These are phyloP conservation scores for Graphilbum ipis-grandicollis DNA, from an alignment of 2,329 filamentous ascomycete species.

Conservation along the genomic window DNA sequence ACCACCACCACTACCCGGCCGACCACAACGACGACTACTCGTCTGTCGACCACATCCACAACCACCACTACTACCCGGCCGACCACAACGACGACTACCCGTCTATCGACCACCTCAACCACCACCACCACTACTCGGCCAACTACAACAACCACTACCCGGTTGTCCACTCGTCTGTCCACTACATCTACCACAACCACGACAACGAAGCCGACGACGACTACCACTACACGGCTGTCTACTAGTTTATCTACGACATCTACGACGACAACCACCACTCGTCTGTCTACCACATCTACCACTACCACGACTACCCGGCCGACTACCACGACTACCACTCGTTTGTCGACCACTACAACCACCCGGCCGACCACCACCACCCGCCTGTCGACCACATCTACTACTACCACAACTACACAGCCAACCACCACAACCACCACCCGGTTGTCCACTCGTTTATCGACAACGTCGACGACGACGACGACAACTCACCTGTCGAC, in stretches of 20 bases:
- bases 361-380: background rate
- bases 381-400: slow-evolving; percentile 7
- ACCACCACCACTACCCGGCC: background rate
- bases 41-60: slow-evolving; percentile 3
- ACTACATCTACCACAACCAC: background rate
- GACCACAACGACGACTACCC: slow-evolving; percentile 8
- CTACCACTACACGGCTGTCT: slow-evolving; percentile 3
- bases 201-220: slow-evolving; percentile 1
- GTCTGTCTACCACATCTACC: background rate
- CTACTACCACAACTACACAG: slow-evolving; percentile 3
- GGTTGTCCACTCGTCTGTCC: background rate
- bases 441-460: background rate
- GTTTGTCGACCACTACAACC: slow-evolving; percentile 7
- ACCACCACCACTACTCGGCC: slow-evolving; percentile 3
- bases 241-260: slow-evolving; percentile 6
- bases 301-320: slow-evolving; percentile 5
- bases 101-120: slow-evolving; percentile 6
- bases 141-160: background rate
- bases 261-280: background rate
- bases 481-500: slow-evolving; percentile 4
- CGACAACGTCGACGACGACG: slow-evolving; percentile 3
- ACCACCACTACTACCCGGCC: slow-evolving; percentile 1
- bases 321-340: background rate
- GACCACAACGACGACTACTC: background rate
- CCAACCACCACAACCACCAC: background rate